These are phyloP conservation scores for Thermomucor indicae-seudaticae DNA, from an alignment of 371 early-diverging fungal genomes.

Conservation along the genomic window DNA sequence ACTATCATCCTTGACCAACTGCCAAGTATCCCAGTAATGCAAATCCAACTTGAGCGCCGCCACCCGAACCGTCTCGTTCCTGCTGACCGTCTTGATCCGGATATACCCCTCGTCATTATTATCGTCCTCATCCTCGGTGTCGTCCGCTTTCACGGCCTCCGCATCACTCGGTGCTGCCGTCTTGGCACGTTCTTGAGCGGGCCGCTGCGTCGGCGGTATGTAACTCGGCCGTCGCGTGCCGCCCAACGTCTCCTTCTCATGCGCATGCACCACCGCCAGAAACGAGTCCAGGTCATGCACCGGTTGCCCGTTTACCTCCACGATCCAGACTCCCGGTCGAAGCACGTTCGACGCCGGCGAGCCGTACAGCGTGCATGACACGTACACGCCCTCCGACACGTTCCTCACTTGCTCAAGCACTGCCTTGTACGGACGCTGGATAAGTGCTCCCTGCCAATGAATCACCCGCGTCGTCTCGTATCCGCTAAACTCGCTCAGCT, in stretches of 20 bases:
- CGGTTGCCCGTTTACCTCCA: constrained; percentile 51
- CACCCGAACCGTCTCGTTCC: constrained; percentile 55
- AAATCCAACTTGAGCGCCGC: constrained; percentile 67
- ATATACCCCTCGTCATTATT: constrained; percentile 59
- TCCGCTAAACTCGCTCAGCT: constrained; percentile 49
- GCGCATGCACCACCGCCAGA: constrained; percentile 41
- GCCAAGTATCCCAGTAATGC: constrained; percentile 72
- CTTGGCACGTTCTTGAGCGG: constrained; percentile 10
- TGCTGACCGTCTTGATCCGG: constrained; percentile 63
- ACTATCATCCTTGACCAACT: constrained; percentile 50
- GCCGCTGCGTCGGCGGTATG: constrained; percentile 26
- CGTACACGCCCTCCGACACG: constrained; percentile 73
- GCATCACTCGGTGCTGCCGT: constrained; percentile 8
- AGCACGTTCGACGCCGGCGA: constrained; percentile 60
- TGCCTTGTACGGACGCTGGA: constrained; percentile 79
- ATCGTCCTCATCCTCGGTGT: constrained; percentile 35
- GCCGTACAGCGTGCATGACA: constrained; percentile 68
- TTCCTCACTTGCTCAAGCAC: constrained; percentile 76
- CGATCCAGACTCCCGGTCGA: constrained; percentile 47
- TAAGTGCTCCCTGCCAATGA: constrained; percentile 83
- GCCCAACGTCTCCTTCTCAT: constrained; percentile 32
- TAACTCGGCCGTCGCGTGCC: constrained; percentile 30
- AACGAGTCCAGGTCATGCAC: constrained; percentile 48
- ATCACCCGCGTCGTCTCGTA: constrained; percentile 61
- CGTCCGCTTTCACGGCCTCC: constrained; percentile 16